Percentiles rank a stretch among this genome's conserved stretches.
Conservation (phyloP, 2,329 filamentous ascomycete species). For the Phialocephala sp. region DNA sequence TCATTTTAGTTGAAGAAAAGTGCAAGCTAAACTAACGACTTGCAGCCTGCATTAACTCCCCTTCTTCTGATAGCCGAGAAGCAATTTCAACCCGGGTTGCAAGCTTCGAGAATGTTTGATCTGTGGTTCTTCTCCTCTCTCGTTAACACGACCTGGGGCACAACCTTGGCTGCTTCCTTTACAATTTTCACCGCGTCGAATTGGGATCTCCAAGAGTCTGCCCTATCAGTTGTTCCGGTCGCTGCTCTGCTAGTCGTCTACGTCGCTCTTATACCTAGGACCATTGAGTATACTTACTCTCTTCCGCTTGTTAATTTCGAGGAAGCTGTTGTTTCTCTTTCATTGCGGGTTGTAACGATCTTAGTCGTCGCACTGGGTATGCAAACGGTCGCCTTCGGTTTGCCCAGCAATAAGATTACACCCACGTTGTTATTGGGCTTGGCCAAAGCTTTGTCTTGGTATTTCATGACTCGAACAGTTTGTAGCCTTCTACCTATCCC, state of each 20-base stretch:
- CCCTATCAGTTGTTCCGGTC: background rate
- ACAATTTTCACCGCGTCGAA: background rate
- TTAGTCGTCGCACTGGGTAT: background rate
- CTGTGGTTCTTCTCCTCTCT: background rate
- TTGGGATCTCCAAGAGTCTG: background rate
- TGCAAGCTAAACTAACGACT: background rate
- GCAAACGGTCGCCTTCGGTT: background rate
- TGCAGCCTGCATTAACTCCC: background rate
- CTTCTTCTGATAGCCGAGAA: conserved; percentile 8
- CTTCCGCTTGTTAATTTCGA: conserved; percentile 5
- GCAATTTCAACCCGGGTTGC: too few relatives aligned
- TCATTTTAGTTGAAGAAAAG: background rate
- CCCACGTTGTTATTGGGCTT: conserved; percentile 1
- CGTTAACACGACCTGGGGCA: background rate
- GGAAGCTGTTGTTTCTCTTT: background rate
- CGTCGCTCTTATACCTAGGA: background rate
- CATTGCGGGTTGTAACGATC: background rate
- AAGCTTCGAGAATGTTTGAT: background rate
- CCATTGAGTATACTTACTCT: background rate
- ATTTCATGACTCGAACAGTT: conserved; percentile 10
- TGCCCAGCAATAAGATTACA: background rate
- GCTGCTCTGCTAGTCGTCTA: background rate
- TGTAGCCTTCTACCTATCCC: background rate
- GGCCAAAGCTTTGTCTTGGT: conserved; percentile 15
- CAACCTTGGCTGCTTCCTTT: background rate